A percentile compares a stretch with the other conserved stretches of the same genome.
These are phyloP conservation scores for Rutstroemia sydowiana DNA, from an alignment of 2,329 filamentous ascomycete genomes.

Conservation along the genomic window DNA sequence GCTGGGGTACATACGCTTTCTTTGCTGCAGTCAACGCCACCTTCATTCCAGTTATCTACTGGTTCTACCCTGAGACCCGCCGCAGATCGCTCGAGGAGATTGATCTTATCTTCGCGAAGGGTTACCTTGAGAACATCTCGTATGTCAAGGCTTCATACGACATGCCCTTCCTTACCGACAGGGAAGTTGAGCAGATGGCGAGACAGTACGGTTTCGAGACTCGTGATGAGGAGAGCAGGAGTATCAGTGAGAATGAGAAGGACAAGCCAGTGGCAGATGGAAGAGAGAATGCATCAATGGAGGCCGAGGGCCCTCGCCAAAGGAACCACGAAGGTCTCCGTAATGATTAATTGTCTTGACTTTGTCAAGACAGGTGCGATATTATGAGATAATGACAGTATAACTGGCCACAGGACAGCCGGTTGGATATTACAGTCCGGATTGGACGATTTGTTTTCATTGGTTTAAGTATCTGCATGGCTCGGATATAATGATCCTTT, in stretches of 20 bases:
- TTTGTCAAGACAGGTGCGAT: too few species aligned
- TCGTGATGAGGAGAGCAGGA: constrained; percentile 24
- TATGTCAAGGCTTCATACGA: constrained; percentile 52
- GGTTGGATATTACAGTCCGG: too few species aligned
- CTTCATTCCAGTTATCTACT: constrained; percentile 34
- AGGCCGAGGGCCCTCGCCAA: not conserved
- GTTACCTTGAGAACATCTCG: constrained; percentile 48
- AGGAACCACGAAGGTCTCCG: constrained; percentile 4
- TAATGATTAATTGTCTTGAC: constrained; percentile 3
- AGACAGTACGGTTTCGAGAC: constrained; percentile 25
- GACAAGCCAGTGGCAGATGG: not conserved
- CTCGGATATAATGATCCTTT: too few species aligned
- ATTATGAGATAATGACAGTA: too few species aligned
- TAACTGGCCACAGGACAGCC: too few species aligned
- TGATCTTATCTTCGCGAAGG: constrained; percentile 60
- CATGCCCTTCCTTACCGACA: constrained; percentile 44
- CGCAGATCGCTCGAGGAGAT: constrained; percentile 58
- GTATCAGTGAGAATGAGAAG: constrained; percentile 14
- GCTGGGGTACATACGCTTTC: constrained; percentile 33
- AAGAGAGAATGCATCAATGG: not conserved
- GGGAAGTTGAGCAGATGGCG: constrained; percentile 41
- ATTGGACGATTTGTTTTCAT: too few species aligned
- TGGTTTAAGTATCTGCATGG: too few species aligned
- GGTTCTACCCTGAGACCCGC: constrained; percentile 43
- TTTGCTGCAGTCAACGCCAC: constrained; percentile 33